Evolutionary conservation across 352 stramenopile genomes (phyloP), one percentile per base, ranked within the genome.

Genomic region (Phytopythium kandeliae): DNA sequence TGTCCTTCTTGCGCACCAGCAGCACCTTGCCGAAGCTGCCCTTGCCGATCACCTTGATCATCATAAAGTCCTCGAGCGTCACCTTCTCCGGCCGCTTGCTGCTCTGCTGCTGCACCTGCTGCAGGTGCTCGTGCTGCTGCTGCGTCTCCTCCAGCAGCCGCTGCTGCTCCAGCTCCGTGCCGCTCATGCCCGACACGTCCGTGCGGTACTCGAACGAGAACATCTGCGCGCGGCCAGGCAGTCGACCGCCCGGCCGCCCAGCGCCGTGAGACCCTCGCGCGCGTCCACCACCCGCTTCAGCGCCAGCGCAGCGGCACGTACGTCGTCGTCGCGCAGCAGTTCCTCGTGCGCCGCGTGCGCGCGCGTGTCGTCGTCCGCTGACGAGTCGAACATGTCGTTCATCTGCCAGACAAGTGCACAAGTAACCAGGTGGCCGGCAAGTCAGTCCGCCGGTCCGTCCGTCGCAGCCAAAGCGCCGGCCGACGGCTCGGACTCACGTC

Each of bases 11-110:
- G 1, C 77, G 68, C 6, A 96, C 86, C 1, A 92, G 71, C 28
- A 94, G 74, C 3, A 92, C 92, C 67, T 97, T 97, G 24, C 91
- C 91, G 43, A 97, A 97, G 12, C 78, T 94, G 13, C 91, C 91
- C 26, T 92, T 89, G 9, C 91, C 91, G 51, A 97, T 86, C 24
- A 97, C 88, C 50, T 95, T 72, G 40, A 90, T 83, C 80, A 91
- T 88, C 55, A 80, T 77, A 57, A 91, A 91, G 37, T 91, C 73
- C 30, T 82, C 60, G 10, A 91, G 60, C 21, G 77, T 82, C 26
- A 82, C 74, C 25, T 67, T 79, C 22, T 78, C n/a, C n/a, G 72
- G 76, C 11, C 63, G 62, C 43, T 63, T 69, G 47, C 55, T 62
- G 48, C 69, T 59, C 45, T 73, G 48, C 44, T 74, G 69, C 41